Evolutionary conservation across 2,329 filamentous ascomycete genomes (phyloP).

Genomic region (Stachybotrys echinatus): DNA sequence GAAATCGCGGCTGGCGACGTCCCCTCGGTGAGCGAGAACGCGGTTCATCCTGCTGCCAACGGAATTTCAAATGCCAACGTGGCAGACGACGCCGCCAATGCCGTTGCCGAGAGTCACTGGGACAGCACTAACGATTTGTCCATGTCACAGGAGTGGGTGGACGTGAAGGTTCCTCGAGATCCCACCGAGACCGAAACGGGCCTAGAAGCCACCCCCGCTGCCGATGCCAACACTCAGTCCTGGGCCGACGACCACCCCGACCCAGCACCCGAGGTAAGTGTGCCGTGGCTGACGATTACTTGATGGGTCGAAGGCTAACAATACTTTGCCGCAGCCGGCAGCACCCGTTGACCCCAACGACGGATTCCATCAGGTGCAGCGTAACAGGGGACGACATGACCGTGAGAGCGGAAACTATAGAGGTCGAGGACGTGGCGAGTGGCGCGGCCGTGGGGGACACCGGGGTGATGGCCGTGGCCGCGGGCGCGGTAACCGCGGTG

Average conservation of each 20-base stretch:
- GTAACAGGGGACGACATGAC: slow-evolving; percentile 50
- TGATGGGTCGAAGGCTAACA: slow-evolving; percentile 5
- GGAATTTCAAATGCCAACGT: slow-evolving; percentile 46
- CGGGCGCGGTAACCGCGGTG: slow-evolving; percentile 31
- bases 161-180: slow-evolving; percentile 63
- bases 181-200: slow-evolving; percentile 69
- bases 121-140: slow-evolving; percentile 43
- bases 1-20: slow-evolving; percentile 53
- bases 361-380: slow-evolving; percentile 69
- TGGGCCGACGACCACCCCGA: slow-evolving; percentile 80
- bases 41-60: slow-evolving; percentile 30
- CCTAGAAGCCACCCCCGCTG: slow-evolving; percentile 54
- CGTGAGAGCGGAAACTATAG: slow-evolving; percentile 39
- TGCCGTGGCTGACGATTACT: background rate
- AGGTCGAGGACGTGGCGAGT: slow-evolving; percentile 42
- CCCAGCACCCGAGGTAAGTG: slow-evolving; percentile 36
- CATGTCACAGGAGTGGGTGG: slow-evolving; percentile 65
- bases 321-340: slow-evolving; percentile 19
- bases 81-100: slow-evolving; percentile 49
- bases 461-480: slow-evolving; percentile 41
- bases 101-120: slow-evolving; percentile 63
- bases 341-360: slow-evolving; percentile 44
- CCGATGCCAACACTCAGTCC: slow-evolving; percentile 53
- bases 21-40: slow-evolving; percentile 33
- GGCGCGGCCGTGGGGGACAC: slow-evolving; percentile 46